A percentile compares a stretch with the other conserved stretches of the same genome.
Evolutionary conservation across 2,329 filamentous ascomycete species (phyloP).

Genomic region (Rhinocladiella mackenziei): DNA sequence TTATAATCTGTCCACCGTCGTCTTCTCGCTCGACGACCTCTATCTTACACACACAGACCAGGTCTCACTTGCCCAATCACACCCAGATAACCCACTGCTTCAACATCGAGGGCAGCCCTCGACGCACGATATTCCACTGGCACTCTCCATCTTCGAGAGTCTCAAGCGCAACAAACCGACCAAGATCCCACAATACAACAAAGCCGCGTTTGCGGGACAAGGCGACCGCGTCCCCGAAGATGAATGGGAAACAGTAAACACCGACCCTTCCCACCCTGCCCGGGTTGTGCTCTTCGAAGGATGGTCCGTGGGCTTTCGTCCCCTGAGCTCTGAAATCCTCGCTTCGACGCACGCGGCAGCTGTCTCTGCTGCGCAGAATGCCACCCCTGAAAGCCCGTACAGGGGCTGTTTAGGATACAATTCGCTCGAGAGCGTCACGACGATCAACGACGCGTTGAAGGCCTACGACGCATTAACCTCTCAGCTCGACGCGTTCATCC

Average conservation of each 20-base stretch:
- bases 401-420: constrained; percentile 52
- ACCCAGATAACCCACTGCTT: constrained; percentile 70
- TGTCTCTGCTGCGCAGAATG: constrained; percentile 44
- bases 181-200: constrained; percentile 75
- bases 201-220: constrained; percentile 68
- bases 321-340: constrained; percentile 54
- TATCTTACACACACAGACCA: constrained; percentile 73
- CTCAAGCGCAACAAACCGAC: constrained; percentile 50
- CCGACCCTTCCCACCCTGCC: constrained; percentile 36
- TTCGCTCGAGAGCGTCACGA: constrained; percentile 52
- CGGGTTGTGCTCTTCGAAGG: constrained; percentile 78
- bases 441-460: constrained; percentile 57
- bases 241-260: constrained; percentile 57
- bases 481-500: constrained; percentile 60
- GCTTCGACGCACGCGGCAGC: constrained; percentile 53
- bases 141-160: constrained; percentile 59
- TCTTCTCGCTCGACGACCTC: constrained; percentile 83
- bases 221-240: constrained; percentile 67
- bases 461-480: constrained; percentile 58
- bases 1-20: constrained; percentile 60
- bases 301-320: constrained; percentile 82
- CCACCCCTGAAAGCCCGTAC: constrained; percentile 34
- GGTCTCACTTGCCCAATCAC: constrained; percentile 56
- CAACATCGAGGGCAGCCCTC: constrained; percentile 80
- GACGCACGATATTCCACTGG: constrained; percentile 71